Evolutionary conservation across 305 asterid species (phyloP), one percentile per base, ranked within the genome.

Genomic region (Fraxinus floribunda): DNA sequence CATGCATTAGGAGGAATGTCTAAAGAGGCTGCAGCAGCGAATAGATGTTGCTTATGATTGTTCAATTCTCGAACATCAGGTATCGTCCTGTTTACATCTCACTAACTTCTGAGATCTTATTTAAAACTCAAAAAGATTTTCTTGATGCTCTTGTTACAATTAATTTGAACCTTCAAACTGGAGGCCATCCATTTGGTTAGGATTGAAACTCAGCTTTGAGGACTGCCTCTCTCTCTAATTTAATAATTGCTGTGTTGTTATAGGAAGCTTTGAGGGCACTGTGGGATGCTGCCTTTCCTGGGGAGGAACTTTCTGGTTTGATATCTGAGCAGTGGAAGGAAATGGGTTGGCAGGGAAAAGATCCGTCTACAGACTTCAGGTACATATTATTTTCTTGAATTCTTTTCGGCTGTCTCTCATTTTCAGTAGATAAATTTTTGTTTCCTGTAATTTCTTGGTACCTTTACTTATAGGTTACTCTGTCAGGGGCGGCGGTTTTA

Each of bases 401-500:
- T 57, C 78, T 66, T 77, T 38, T 72, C 52, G 26, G 73, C 57
- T 79, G 34, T 32, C 68, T 86, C 80, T 80, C 79, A 10, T 70
- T 15, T 70, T 30, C 75, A 85, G 80, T 80, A 70, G 9, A 60
- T 70, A 80, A 16, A 52, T 16, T 81, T 73, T 72, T 77, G 3
- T 44, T 70, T 74, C 32, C 3, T 60, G 36, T 76, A 32, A 13
- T 78, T 79, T 78, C 82, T 62, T 74, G 57, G 24, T 68, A 81
- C 79, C 55, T 76, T 74, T 76, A 77, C 75, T 68, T 76, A 35
- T 78, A 30, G 18, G 79, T 81, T 84, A 71, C 84, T 87, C 76
- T 85, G 73, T 62, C 82, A 97, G 99, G 94, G 99, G 99, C 76
- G 99, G 97, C 85, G 98, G 99, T 84, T 93, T 91, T 86, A 94